phyloP scores from a whole-genome alignment of 495 filamentous ascomycete species.

The Trichoderma asperelloides region DNA sequence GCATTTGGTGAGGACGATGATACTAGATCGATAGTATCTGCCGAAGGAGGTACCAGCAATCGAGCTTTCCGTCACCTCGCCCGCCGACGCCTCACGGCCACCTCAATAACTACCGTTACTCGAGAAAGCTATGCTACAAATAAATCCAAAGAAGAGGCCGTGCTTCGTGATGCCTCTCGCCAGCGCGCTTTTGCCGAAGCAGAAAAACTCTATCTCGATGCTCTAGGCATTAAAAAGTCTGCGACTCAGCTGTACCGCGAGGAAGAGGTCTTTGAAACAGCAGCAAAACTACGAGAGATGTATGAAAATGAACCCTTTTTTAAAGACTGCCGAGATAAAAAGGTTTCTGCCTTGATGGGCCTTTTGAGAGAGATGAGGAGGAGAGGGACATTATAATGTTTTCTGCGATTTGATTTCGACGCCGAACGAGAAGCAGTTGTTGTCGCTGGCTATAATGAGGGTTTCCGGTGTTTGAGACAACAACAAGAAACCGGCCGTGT shows the following conservation, averaged over 20 bases:
- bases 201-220: conserved; percentile 8
- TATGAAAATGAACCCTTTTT: conserved; percentile 5
- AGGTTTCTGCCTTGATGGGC: neutral
- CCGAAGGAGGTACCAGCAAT: neutral
- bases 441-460: neutral
- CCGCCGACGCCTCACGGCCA: neutral
- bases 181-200: conserved; percentile 2
- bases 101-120: neutral
- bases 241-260: neutral
- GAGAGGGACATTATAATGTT: neutral
- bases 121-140: neutral
- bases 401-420: neutral
- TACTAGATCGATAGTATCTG: neutral
- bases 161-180: neutral
- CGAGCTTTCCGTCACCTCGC: neutral
- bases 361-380: conserved; percentile 3
- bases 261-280: neutral
- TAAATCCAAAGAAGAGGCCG: neutral
- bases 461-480: neutral
- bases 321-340: neutral
- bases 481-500: neutral
- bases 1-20: neutral
- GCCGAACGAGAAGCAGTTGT: neutral
- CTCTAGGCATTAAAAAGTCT: neutral
- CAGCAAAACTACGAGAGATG: conserved; percentile 1